Evolutionary conservation across 2,329 filamentous ascomycete genomes (phyloP).

Genomic region (Ceratocystiopsis brevicomis): DNA sequence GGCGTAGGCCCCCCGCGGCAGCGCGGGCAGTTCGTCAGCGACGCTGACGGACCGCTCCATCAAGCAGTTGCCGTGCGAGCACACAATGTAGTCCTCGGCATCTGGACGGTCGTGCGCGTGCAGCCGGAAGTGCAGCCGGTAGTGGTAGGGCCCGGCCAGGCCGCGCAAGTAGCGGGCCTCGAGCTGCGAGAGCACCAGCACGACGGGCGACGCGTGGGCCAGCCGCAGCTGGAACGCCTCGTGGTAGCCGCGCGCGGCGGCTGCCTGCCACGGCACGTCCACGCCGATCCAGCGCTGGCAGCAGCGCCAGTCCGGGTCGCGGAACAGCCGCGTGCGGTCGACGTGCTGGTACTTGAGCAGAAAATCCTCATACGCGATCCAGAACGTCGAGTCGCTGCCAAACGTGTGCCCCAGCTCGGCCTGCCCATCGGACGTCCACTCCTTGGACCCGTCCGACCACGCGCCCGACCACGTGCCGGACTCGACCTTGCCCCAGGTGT

Average conservation of each 20-base stretch:
- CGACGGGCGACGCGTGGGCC: slow-evolving; percentile 27
- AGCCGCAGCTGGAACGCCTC: slow-evolving; percentile 35
- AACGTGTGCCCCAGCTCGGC: slow-evolving; percentile 53
- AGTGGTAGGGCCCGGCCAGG: slow-evolving; percentile 35
- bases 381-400: slow-evolving; percentile 53
- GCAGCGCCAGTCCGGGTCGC: slow-evolving; percentile 32
- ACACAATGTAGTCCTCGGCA: slow-evolving; percentile 33
- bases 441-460: slow-evolving; percentile 64
- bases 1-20: slow-evolving; percentile 57
- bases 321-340: slow-evolving; percentile 39
- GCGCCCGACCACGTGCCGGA: slow-evolving; percentile 62
- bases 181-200: slow-evolving; percentile 37
- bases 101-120: slow-evolving; percentile 25
- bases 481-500: slow-evolving; percentile 65
- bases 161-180: slow-evolving; percentile 39
- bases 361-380: slow-evolving; percentile 40
- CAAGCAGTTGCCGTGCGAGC: slow-evolving; percentile 31
- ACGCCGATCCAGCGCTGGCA: slow-evolving; percentile 24
- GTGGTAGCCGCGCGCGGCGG: slow-evolving; percentile 25
- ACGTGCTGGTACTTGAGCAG: slow-evolving; percentile 39
- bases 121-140: slow-evolving; percentile 33
- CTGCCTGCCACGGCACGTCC: slow-evolving; percentile 31
- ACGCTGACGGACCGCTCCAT: slow-evolving; percentile 61
- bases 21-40: slow-evolving; percentile 46
- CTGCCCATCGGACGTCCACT: slow-evolving; percentile 71